Conservation (phyloP, 352 stramenopile species). For the Globisporangium okanoganense region DNA sequence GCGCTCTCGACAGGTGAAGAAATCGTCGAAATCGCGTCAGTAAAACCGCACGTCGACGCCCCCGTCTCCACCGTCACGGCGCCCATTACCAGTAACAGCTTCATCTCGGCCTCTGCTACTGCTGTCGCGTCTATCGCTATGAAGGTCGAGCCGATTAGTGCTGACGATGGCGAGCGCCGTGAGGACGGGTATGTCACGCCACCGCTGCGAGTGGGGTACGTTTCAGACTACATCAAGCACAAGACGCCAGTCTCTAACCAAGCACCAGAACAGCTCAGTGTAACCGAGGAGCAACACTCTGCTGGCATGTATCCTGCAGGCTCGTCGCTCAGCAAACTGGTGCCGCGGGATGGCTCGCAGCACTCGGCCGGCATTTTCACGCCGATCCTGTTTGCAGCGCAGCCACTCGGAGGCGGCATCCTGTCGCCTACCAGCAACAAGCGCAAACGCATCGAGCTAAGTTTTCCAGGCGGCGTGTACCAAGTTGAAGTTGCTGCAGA, state of each 20-base stretch:
- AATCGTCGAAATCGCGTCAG: not conserved
- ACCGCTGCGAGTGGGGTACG: constrained; percentile 9
- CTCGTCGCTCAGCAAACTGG: not conserved
- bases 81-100: not conserved
- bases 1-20: not conserved
- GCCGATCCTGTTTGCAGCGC: constrained; percentile 3
- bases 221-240: constrained; percentile 3
- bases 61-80: not conserved
- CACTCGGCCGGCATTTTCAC: constrained; percentile 7
- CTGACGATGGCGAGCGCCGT: not conserved
- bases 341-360: not conserved
- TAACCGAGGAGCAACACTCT: not conserved
- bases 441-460: constrained; percentile 11
- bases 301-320: not conserved
- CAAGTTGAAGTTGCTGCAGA: not conserved
- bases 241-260: not conserved
- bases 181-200: constrained; percentile 16
- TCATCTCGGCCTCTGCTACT: not conserved
- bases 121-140: not conserved
- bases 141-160: not conserved
- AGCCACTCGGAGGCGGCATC: not conserved
- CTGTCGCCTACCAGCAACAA: constrained; percentile 13
- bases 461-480: not conserved
- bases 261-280: not conserved
- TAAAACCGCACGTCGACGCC: not conserved